A percentile compares a stretch with the other conserved stretches of the same genome.
These are phyloP conservation scores for Nitzschia inconspicua DNA, from an alignment of 108 stramenopile species.

Conservation along the genomic window DNA sequence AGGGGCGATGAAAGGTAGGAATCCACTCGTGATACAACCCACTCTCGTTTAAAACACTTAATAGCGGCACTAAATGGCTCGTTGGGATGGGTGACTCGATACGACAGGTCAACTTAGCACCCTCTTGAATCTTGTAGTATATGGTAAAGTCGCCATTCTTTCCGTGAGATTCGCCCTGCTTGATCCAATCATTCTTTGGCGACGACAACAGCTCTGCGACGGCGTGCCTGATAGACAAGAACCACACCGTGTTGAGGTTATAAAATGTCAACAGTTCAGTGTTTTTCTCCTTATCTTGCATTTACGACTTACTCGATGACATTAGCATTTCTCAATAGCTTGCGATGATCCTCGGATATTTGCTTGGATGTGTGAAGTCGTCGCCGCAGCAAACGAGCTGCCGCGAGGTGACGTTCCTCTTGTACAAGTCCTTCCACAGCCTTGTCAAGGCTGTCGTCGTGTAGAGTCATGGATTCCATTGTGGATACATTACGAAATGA, in stretches of 20 bases:
- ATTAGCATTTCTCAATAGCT: conserved; percentile 33
- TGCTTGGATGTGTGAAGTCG: neutral
- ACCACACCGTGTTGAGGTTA: neutral
- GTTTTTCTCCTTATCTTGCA: neutral
- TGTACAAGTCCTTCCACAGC: neutral
- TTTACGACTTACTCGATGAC: conserved; percentile 18
- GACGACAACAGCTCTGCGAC: conserved; percentile 28
- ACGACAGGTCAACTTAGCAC: conserved; percentile 43
- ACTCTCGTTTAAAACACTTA: conserved; percentile 73
- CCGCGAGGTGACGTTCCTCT: conserved; percentile 36
- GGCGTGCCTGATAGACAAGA: neutral
- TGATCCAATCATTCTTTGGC: conserved; percentile 46
- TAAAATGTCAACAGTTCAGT: neutral
- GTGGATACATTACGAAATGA: too few relatives aligned
- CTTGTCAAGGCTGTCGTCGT: too few relatives aligned
- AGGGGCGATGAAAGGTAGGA: conserved; percentile 46
- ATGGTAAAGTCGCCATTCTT: conserved; percentile 54
- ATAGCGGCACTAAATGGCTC: conserved; percentile 53
- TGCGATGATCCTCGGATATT: conserved; percentile 19
- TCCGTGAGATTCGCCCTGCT: conserved; percentile 58
- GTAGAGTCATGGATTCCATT: too few relatives aligned
- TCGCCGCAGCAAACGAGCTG: conserved; percentile 34
- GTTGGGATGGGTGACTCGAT: conserved; percentile 60
- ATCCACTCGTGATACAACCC: conserved; percentile 67
- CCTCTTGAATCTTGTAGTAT: conserved; percentile 57